phyloP scores from a whole-genome alignment of 495 filamentous ascomycete species.

The Podospora tetraspora region DNA sequence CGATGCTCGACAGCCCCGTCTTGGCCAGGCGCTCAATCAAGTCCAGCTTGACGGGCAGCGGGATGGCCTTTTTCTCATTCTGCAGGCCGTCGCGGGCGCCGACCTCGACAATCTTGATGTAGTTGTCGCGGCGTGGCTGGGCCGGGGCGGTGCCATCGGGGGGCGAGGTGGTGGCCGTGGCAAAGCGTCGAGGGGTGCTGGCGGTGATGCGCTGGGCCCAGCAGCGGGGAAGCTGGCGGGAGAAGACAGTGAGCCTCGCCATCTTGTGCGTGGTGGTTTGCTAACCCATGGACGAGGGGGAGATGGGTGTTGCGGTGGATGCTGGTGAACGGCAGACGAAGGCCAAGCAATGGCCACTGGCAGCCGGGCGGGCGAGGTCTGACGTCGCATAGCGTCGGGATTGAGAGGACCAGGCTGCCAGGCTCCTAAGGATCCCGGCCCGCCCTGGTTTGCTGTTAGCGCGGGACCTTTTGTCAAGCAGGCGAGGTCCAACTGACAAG shows the following conservation, averaged over 20 bases:
- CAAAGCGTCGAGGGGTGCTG: conserved; percentile 26
- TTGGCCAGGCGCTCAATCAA: conserved; percentile 73
- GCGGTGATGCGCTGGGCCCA: conserved; percentile 1
- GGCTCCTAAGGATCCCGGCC: too few species aligned
- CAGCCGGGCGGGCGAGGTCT: background rate
- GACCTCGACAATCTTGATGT: conserved; percentile 77
- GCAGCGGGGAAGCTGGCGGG: conserved; percentile 10
- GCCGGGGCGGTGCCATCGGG: background rate
- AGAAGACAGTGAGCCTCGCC: conserved; percentile 22
- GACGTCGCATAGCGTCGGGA: conserved; percentile 14
- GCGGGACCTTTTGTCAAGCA: too few species aligned
- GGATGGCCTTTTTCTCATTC: conserved; percentile 84
- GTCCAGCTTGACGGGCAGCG: conserved; percentile 78
- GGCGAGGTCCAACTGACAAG: too few species aligned
- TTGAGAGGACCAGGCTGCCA: background rate
- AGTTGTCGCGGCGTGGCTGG: conserved; percentile 38
- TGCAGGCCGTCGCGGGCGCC: conserved; percentile 92
- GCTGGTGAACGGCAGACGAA: background rate
- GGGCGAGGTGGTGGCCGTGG: conserved; percentile 33
- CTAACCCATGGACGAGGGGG: conserved; percentile 11
- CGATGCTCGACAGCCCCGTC: conserved; percentile 81
- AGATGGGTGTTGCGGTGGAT: background rate
- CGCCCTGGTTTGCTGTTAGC: too few species aligned
- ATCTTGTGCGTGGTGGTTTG: conserved; percentile 17
- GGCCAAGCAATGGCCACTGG: background rate